These are phyloP conservation scores for Collybia sordida DNA, from an alignment of 768 basidiomycete species.

Conservation along the genomic window DNA sequence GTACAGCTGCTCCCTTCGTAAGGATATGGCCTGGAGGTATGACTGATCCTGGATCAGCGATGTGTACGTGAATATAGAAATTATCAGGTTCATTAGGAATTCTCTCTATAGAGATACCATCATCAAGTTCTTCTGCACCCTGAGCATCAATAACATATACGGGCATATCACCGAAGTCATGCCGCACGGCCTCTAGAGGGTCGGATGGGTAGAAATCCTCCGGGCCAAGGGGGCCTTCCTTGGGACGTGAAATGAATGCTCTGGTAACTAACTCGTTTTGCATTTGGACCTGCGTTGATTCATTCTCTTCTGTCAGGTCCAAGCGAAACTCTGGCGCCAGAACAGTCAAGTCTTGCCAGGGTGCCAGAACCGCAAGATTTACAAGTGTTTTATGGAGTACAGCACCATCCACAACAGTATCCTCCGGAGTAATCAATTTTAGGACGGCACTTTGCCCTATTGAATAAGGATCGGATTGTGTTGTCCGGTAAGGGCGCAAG, in stretches of 20 bases:
- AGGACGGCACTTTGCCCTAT: slow-evolving; percentile 54
- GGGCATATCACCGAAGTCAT: slow-evolving; percentile 80
- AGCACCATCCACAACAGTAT: slow-evolving; percentile 27
- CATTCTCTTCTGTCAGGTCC: slow-evolving; percentile 29
- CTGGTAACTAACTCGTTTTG: slow-evolving; percentile 26
- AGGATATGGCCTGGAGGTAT: slow-evolving; percentile 71
- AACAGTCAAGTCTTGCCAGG: slow-evolving; percentile 74
- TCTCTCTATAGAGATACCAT: slow-evolving; percentile 85
- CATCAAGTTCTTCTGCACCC: slow-evolving; percentile 85
- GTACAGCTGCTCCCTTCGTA: slow-evolving; percentile 53
- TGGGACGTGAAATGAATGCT: slow-evolving; percentile 22
- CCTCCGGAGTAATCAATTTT: slow-evolving; percentile 48
- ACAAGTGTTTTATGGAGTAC: slow-evolving; percentile 50
- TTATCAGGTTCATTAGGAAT: slow-evolving; percentile 56
- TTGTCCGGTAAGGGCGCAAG: slow-evolving; percentile 43
- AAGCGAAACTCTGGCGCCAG: slow-evolving; percentile 36
- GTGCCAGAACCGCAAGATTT: slow-evolving; percentile 72
- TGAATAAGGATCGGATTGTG: slow-evolving; percentile 65
- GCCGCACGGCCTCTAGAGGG: slow-evolving; percentile 66
- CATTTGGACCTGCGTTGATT: slow-evolving; percentile 20
- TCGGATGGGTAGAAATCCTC: slow-evolving; percentile 68
- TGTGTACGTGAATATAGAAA: slow-evolving; percentile 85
- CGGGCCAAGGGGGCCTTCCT: slow-evolving; percentile 44
- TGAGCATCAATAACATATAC: slow-evolving; percentile 89
- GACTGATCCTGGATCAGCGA: slow-evolving; percentile 87